phyloP scores from a whole-genome alignment of 306 rosid species.

The Cucurbita moschata region DNA sequence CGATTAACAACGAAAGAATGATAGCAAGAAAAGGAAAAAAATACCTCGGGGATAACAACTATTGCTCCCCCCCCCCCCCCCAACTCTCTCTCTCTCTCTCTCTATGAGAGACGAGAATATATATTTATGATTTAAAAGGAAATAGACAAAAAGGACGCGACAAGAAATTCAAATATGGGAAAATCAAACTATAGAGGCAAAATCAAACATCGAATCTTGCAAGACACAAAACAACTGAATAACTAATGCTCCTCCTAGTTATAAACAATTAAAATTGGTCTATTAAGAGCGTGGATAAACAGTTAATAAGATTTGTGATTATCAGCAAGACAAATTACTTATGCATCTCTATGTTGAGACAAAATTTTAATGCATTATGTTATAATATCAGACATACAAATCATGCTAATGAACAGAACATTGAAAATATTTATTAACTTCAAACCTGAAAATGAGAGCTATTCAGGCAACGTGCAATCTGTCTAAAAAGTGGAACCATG shows the following conservation, averaged over 20 bases:
- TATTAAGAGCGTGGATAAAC: background rate
- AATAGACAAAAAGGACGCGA: background rate
- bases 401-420: background rate
- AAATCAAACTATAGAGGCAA: background rate
- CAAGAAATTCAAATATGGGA: background rate
- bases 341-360: background rate
- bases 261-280: background rate
- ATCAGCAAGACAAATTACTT: background rate
- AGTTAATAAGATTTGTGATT: background rate
- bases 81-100: background rate
- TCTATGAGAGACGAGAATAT: background rate
- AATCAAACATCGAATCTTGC: background rate
- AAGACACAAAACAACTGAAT: background rate
- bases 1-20: background rate
- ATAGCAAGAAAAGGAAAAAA: background rate
- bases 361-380: background rate
- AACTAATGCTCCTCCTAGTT: background rate
- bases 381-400: background rate
- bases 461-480: conserved; percentile 85
- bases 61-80: background rate
- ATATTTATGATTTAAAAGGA: background rate
- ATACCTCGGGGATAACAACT: background rate
- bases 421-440: background rate
- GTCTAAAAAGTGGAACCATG: conserved; percentile 90
- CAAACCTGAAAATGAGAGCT: conserved; percentile 90